Evolutionary conservation across 202 grass and related monocot species (phyloP), one percentile per base, ranked within the genome.

Genomic region (Dendrocalamus latiflorus): DNA sequence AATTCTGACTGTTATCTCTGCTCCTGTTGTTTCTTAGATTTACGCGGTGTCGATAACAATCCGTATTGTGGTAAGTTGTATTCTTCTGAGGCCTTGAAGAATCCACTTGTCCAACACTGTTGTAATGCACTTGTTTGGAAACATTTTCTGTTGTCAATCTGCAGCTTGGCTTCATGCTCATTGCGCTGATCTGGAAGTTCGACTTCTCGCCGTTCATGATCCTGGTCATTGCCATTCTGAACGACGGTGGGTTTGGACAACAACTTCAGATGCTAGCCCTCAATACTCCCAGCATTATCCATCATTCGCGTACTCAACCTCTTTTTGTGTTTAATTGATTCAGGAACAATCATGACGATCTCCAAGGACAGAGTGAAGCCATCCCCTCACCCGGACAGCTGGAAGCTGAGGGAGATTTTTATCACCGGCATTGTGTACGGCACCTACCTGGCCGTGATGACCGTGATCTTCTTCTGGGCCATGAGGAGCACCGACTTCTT

Each of bases 161-260:
- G 83, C 84, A 99, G 96, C 77, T 99, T 1, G 96, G 93, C 8
- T 99, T 99, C 86, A 94, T 96, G 96, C 81, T 99, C 11, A 95
- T 99, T 13, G 91, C 96, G 0, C 75, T 99, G 20, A 99, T 99
- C 53, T 99, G 96, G 93, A 91, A 94, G 75, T 99, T 96, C 9
- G 96, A 99, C 39, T 99, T 99, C 84, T 99, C 96, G 5, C 93
- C 96, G 1, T 99, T 96, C 84, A 99, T 99, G 96, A 85, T 99
- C 76, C 83, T 99, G 38, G 92, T 99, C 72, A 99, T 99, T 2
- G 96, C 96, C 70, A 91, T 99, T 47, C 86, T 99, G 18, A 99
- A 99, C 81, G 96, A 99, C 42, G 96, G 96, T 99, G 53, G 21
- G 91, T 74, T 81, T 41, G 14, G 55, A 26, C 53, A 28, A 1